These are phyloP conservation scores for Aethionema arabicum DNA, from an alignment of 345 rosid genomes.

Conservation along the genomic window DNA sequence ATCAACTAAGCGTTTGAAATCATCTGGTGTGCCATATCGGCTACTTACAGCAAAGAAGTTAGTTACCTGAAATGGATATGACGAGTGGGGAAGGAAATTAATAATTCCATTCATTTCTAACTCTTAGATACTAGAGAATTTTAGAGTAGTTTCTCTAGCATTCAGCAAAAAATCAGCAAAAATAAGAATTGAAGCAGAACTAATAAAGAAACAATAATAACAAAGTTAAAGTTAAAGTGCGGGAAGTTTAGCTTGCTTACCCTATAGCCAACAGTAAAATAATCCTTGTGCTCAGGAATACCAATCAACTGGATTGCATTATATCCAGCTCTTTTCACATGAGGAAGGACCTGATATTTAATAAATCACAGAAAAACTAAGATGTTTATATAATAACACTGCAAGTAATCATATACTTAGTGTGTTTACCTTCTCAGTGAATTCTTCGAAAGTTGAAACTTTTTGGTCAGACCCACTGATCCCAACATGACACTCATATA, in stretches of 20 bases:
- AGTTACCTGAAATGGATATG: constrained; percentile 63
- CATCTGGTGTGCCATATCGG: constrained; percentile 95
- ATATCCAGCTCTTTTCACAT: constrained; percentile 84
- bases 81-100: constrained; percentile 9
- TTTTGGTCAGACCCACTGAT: constrained; percentile 87
- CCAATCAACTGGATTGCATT: constrained; percentile 94
- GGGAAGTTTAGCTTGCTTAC: constrained; percentile 48
- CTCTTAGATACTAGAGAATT: constrained; percentile 3
- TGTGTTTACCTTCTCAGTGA: constrained; percentile 61
- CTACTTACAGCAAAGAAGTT: constrained; percentile 88
- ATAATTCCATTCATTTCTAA: neutral
- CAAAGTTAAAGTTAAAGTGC: neutral
- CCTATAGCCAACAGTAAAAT: constrained; percentile 87
- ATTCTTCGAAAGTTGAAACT: constrained; percentile 74
- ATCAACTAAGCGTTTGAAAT: constrained; percentile 87
- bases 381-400: constrained; percentile 15
- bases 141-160: constrained; percentile 3
- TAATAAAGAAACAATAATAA: neutral
- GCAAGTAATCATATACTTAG: constrained; percentile 3
- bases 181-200: constrained; percentile 14
- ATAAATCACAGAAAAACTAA: constrained; percentile 19
- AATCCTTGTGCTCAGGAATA: constrained; percentile 91
- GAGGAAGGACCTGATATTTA: constrained; percentile 77
- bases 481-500: constrained; percentile 95
- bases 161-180: constrained; percentile 9